Base-by-base conservation (phyloP, 306 rosid genomes). In the Medicago ruthenica region DNA sequence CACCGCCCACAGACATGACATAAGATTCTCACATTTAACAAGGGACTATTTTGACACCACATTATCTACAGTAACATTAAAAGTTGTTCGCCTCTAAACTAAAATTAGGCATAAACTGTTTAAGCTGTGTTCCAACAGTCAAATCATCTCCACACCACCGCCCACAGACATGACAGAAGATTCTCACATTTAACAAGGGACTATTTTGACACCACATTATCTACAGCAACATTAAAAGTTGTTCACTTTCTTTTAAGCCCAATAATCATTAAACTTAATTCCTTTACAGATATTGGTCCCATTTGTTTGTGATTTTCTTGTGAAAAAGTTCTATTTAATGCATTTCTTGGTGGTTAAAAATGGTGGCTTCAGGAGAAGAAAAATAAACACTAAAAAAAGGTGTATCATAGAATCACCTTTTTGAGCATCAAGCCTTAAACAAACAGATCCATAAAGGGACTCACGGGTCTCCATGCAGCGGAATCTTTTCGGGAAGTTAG, bases 131-230 rank as follows among this genome's bases (percentile, higher is more conserved):
- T 65, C 51, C 71, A 65, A 40, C 34, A 65, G 34, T 10, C 51
- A 65, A 20, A 65, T 39, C 50, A 65, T 65, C 53, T 45, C 64
- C 63, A 14, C 48, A 9, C 12, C 24, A 16, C 50, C 15, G 16
- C 70, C 48, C 24, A 63, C 27, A 16, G 16, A 73, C 75, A 73
- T 34, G 50, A 80, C 70, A 44, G 69, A 72, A 57, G 67, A 58
- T 67, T 57, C 79, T 45, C 65, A 20, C 21, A 36, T 63, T 21
- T 45, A 53, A 63, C 58, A 57, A 6, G 42, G 67, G 24, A 20
- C 48, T 63, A 10, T 34, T 34, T 34, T 17, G 17, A 42, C 77
- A 44, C 17, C 22, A 55, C 47, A 34, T 17, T 31, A 57, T 27
- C 70, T 67, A 58, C 61, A 68, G 16, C 22, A 51, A 20, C 76